These are phyloP conservation scores for Sugiyamaella xylanicola DNA, from an alignment of 1,139 yeast species.

Conservation along the genomic window DNA sequence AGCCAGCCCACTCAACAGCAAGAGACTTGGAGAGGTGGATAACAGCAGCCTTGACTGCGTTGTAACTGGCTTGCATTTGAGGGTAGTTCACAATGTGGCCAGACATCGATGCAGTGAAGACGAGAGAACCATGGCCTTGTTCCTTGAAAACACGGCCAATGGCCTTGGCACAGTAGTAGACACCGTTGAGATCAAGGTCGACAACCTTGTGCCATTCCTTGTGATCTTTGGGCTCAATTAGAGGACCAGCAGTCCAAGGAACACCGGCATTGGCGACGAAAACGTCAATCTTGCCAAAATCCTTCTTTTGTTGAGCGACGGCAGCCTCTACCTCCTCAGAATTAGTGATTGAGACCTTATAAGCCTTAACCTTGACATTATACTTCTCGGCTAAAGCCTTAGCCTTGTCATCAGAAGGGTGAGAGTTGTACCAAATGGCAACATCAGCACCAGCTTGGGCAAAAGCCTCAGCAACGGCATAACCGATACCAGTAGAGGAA, in stretches of 20 bases:
- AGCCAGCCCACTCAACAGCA: conserved; percentile 89
- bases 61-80: conserved; percentile 85
- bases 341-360: conserved; percentile 68
- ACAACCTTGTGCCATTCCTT: conserved; percentile 67
- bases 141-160: conserved; percentile 73
- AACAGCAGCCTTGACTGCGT: conserved; percentile 88
- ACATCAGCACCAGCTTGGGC: conserved; percentile 93
- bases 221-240: conserved; percentile 60
- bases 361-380: conserved; percentile 68
- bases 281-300: conserved; percentile 77
- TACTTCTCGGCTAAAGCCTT: conserved; percentile 58
- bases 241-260: conserved; percentile 77
- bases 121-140: conserved; percentile 71
- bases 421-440: conserved; percentile 78
- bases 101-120: conserved; percentile 88
- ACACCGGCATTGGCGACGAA: conserved; percentile 93
- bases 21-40: conserved; percentile 76
- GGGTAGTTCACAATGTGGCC: conserved; percentile 89
- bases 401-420: conserved; percentile 64
- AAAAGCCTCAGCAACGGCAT: conserved; percentile 78
- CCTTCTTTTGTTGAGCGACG: conserved; percentile 60
- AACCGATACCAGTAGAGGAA: conserved; percentile 83
- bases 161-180: conserved; percentile 70
- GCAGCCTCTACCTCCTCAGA: conserved; percentile 59
- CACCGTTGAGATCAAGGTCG: conserved; percentile 73